phyloP scores from a whole-genome alignment of 2,329 filamentous ascomycete species.

The Trichophyton benhamiae region DNA sequence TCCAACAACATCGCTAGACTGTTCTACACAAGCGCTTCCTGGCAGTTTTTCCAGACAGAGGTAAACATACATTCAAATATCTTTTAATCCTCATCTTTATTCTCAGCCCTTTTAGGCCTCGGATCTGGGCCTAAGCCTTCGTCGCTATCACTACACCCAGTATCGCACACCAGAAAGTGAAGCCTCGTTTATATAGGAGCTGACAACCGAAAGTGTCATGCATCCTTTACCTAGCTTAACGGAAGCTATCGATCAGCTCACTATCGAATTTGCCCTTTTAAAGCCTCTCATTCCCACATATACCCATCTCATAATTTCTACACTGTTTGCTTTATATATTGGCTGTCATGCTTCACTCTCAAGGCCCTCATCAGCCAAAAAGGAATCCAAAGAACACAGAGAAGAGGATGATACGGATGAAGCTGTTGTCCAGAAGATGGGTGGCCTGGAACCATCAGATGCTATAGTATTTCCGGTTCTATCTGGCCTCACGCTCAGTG shows the following conservation, averaged over 20 bases:
- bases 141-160: too few species aligned
- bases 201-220: slow-evolving; percentile 16
- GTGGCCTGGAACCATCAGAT: slow-evolving; percentile 61
- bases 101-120: background rate
- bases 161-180: too few species aligned
- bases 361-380: slow-evolving; percentile 66
- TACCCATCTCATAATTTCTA: slow-evolving; percentile 52
- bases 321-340: slow-evolving; percentile 71
- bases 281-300: slow-evolving; percentile 44
- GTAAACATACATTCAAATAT: background rate
- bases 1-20: background rate
- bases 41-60: background rate
- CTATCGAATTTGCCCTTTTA: slow-evolving; percentile 34
- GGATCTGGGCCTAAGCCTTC: too few species aligned
- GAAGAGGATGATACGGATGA: slow-evolving; percentile 42
- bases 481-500: slow-evolving; percentile 58
- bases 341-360: slow-evolving; percentile 76
- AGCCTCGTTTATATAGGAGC: background rate
- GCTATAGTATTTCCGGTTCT: slow-evolving; percentile 74
- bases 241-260: slow-evolving; percentile 29
- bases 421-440: slow-evolving; percentile 46
- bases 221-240: slow-evolving; percentile 25
- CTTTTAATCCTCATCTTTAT: background rate
- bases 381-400: slow-evolving; percentile 35
- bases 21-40: background rate